These are phyloP conservation scores for Irpex sp. DNA, from an alignment of 1,284 basidiomycete genomes.

Conservation along the genomic window DNA sequence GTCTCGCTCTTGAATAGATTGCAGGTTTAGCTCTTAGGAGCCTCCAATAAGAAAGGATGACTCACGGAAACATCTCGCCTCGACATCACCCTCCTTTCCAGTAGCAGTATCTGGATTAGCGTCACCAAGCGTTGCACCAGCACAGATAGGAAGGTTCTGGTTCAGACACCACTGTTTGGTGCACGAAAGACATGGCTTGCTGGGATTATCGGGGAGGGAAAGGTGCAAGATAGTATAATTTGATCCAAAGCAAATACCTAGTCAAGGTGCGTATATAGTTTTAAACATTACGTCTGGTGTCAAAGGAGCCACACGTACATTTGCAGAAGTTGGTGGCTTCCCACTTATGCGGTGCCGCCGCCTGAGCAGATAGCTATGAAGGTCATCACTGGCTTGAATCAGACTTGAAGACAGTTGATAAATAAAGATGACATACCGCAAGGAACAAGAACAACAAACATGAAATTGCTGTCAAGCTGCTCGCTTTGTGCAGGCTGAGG, in stretches of 20 bases:
- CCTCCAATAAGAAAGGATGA: slow-evolving; percentile 17
- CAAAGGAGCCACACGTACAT: slow-evolving; percentile 44
- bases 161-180: slow-evolving; percentile 95
- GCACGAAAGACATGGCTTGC: slow-evolving; percentile 88
- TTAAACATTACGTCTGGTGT: background rate
- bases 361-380: slow-evolving; percentile 40
- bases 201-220: slow-evolving; percentile 76
- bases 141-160: slow-evolving; percentile 85
- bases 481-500: background rate
- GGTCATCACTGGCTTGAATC: slow-evolving; percentile 6
- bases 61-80: slow-evolving; percentile 94
- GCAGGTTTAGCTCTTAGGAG: slow-evolving; percentile 8
- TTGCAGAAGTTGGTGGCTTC: slow-evolving; percentile 83
- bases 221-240: slow-evolving; percentile 88
- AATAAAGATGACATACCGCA: background rate
- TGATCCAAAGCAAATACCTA: slow-evolving; percentile 87
- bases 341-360: slow-evolving; percentile 62
- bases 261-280: background rate
- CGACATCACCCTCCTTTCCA: slow-evolving; percentile 94
- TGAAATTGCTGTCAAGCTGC: background rate
- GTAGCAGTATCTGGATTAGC: slow-evolving; percentile 90
- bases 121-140: slow-evolving; percentile 80
- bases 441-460: slow-evolving; percentile 2
- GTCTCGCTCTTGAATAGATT: slow-evolving; percentile 59
- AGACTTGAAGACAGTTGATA: background rate